phyloP scores from a whole-genome alignment of 306 rosid genomes.

The Pyrus communis region DNA sequence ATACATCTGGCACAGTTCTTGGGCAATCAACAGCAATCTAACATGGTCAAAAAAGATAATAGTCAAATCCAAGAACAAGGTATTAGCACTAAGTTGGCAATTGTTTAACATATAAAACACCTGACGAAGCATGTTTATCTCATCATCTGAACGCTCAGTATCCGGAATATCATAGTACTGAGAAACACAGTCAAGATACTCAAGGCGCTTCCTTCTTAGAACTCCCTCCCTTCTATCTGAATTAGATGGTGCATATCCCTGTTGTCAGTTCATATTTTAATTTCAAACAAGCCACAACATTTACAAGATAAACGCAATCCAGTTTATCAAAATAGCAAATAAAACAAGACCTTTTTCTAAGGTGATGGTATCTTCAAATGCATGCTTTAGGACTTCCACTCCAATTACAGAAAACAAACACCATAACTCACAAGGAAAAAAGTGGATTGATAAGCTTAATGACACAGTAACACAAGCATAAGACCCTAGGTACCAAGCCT shows the following conservation, averaged over 20 bases:
- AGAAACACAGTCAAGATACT: constrained; percentile 85
- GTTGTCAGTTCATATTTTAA: constrained; percentile 76
- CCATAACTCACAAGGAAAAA: neutral
- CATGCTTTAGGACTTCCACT: neutral
- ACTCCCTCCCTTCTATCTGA: constrained; percentile 98
- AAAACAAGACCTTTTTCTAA: neutral
- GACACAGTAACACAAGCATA: neutral
- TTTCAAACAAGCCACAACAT: constrained; percentile 37
- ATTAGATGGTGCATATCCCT: constrained; percentile 99
- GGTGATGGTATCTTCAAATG: neutral
- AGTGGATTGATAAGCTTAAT: neutral
- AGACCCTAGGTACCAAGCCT: neutral
- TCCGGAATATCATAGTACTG: constrained; percentile 87
- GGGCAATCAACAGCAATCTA: constrained; percentile 95
- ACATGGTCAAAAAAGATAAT: constrained; percentile 1
- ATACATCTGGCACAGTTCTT: constrained; percentile 89
- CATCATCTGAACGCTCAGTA: constrained; percentile 88
- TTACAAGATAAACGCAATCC: constrained; percentile 8
- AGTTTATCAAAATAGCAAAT: constrained; percentile 10
- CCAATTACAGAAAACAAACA: neutral
- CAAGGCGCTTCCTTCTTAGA: constrained; percentile 84
- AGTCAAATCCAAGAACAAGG: constrained; percentile 16
- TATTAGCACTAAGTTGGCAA: constrained; percentile 7
- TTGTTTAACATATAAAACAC: constrained; percentile 25
- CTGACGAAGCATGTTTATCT: constrained; percentile 98